These are phyloP conservation scores for Chlorella sp. DNA, from an alignment of 139 green algal genomes.

Conservation along the genomic window DNA sequence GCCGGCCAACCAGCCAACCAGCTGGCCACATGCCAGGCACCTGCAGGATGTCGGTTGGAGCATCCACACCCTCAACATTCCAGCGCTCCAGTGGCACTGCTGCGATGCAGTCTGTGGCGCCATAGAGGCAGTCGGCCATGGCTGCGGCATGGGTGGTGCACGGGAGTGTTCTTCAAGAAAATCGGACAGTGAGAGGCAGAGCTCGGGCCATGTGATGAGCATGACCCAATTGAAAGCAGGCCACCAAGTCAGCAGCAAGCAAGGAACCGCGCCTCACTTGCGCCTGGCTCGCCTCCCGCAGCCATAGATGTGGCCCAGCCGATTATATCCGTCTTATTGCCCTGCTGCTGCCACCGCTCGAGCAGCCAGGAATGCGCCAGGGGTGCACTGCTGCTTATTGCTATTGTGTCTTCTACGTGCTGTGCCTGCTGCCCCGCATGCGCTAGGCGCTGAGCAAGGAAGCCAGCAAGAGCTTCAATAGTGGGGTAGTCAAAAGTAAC, in stretches of 20 bases:
- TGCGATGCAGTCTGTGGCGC: not conserved
- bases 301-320: conserved; percentile 13
- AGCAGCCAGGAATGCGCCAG: no score
- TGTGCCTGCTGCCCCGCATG: not conserved
- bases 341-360: no score
- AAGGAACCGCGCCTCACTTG: not conserved
- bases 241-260: not conserved
- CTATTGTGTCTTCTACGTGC: no score
- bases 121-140: not conserved
- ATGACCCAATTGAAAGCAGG: no score
- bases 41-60: not conserved
- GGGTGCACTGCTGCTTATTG: no score
- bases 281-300: not conserved
- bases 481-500: conserved; percentile 30
- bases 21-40: not conserved
- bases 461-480: conserved; percentile 4
- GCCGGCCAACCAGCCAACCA: no score
- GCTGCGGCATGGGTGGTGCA: not conserved
- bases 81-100: conserved; percentile 21
- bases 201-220: no score
- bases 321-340: not conserved
- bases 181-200: no score
- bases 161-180: no score
- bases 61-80: conserved; percentile 10
- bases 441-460: not conserved